Base-by-base conservation (phyloP, 228 moss, liverwort and hornwort genomes). In the Sphagnum fallax region DNA sequence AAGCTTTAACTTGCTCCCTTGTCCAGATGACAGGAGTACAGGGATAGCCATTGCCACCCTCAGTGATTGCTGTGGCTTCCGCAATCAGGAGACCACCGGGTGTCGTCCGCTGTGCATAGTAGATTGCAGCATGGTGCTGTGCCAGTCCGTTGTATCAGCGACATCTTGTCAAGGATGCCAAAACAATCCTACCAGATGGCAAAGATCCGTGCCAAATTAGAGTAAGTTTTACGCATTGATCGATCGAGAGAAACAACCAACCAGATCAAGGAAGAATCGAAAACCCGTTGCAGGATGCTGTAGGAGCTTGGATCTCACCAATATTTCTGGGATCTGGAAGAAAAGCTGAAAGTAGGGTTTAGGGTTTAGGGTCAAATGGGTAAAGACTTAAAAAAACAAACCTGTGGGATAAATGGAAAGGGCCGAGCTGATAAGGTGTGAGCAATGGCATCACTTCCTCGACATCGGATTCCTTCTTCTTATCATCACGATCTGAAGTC, bases 381-480 rank as follows among this genome's bases (percentile, higher is more conserved):
- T 16, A 32, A 32, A 32, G 32, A 2, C 32, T 0, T 2, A 32
- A 32, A 32, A 4, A 9, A 5, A 61, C 69, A 15, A 13, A 87
- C 87, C 87, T 83, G 79, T 87, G 87, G 5, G 81, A 74, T 16
- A 87, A 83, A 67, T 77, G 69, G 77, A 87, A 79, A 1, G 73
- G 76, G 58, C 87, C 87, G 0, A 81, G 61, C 65, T 87, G 74
- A 10, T 75, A 72, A 5, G 81, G 83, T 4, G 52, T 61, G 60
- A 83, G 67, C 67, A 83, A 52, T 9, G 76, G 55, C 71, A 71
- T 68, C 3, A 68, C 71, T 69, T 80, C 66, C 70, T 68, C 74
- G 6, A 61, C 74, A 8, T 75, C 64, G 59, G 61, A 65, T 73
- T 65, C 77, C 52, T 71, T 65, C 5, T 62, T 48, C 18, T 50